A percentile compares a stretch with the other conserved stretches of the same genome.
These are phyloP conservation scores for Pestalotiopsis sp. DNA, from an alignment of 2,329 filamentous ascomycete species.

Conservation along the genomic window DNA sequence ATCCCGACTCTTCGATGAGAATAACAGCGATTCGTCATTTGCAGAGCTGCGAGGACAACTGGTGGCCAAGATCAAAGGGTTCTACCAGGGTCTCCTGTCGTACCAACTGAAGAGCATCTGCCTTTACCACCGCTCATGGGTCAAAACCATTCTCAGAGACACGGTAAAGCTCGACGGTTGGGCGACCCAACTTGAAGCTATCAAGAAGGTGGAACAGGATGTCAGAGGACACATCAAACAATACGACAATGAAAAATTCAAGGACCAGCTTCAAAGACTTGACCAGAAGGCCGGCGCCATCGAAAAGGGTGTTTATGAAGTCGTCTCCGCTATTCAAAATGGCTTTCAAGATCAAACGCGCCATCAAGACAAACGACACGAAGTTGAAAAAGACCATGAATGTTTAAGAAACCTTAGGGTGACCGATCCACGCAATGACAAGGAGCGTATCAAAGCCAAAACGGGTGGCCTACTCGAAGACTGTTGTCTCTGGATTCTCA, in stretches of 20 bases:
- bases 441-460: slow-evolving; percentile 20
- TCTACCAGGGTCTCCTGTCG: not conserved
- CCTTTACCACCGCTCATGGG: not conserved
- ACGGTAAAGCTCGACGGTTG: slow-evolving; percentile 27
- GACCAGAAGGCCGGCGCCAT: not conserved
- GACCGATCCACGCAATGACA: slow-evolving; percentile 23
- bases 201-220: slow-evolving; percentile 2
- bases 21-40: not conserved
- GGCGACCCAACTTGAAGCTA: slow-evolving; percentile 26
- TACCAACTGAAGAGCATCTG: slow-evolving; percentile 27
- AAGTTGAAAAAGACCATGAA: slow-evolving; percentile 2
- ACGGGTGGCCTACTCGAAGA: slow-evolving; percentile 30
- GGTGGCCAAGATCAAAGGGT: slow-evolving; percentile 15
- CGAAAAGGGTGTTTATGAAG: not conserved
- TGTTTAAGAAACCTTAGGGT: slow-evolving; percentile 15
- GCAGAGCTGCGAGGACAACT: not conserved
- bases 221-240: not conserved
- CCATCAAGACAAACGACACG: not conserved
- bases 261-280: not conserved
- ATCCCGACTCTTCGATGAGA: not conserved
- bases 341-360: not conserved
- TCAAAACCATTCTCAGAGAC: slow-evolving; percentile 27
- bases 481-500: slow-evolving; percentile 36
- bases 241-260: not conserved
- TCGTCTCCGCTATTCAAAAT: not conserved